These are phyloP conservation scores for Ustilago tritici DNA, from an alignment of 1,284 basidiomycete species.

Conservation along the genomic window DNA sequence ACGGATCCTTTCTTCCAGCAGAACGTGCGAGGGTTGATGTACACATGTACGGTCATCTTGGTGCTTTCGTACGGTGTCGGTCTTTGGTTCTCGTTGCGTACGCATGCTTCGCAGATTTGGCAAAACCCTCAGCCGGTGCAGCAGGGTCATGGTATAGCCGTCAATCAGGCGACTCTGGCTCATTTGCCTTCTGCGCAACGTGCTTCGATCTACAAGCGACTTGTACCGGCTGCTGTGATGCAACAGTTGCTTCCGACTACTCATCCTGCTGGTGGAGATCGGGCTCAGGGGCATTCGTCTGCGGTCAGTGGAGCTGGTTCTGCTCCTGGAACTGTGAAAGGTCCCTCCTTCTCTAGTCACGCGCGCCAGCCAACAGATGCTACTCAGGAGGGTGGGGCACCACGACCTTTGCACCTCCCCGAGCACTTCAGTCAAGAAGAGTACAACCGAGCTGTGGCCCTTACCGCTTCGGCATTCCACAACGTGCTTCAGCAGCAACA, in stretches of 20 bases:
- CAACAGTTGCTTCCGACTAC: conserved; percentile 62
- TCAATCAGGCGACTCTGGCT: conserved; percentile 45
- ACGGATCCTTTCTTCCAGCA: conserved; percentile 96
- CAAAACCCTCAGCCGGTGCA: conserved; percentile 77
- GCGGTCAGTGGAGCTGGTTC: conserved; percentile 27
- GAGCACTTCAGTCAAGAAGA: conserved; percentile 59
- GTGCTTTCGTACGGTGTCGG: conserved; percentile 95
- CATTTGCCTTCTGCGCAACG: conserved; percentile 73
- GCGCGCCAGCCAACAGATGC: conserved; percentile 34
- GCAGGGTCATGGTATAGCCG: conserved; percentile 50
- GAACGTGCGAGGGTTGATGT: conserved; percentile 92
- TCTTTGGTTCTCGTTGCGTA: conserved; percentile 97
- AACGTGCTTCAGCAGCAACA: conserved; percentile 52
- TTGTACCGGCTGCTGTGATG: conserved; percentile 70
- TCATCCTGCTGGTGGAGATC: conserved; percentile 23
- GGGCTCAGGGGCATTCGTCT: conserved; percentile 26
- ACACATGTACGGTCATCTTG: conserved; percentile 89
- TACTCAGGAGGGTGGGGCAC: conserved; percentile 24
- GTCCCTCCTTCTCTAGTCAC: conserved; percentile 10
- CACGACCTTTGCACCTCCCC: conserved; percentile 50
- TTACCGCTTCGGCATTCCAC: conserved; percentile 63
- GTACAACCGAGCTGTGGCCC: conserved; percentile 60
- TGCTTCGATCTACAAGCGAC: conserved; percentile 80
- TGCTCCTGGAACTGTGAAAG: conserved; percentile 33
- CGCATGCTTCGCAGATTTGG: conserved; percentile 99